Evolutionary conservation across 73 alveolate species (phyloP), one percentile per base, ranked within the genome.

Genomic region (Symbiodinium natans): DNA sequence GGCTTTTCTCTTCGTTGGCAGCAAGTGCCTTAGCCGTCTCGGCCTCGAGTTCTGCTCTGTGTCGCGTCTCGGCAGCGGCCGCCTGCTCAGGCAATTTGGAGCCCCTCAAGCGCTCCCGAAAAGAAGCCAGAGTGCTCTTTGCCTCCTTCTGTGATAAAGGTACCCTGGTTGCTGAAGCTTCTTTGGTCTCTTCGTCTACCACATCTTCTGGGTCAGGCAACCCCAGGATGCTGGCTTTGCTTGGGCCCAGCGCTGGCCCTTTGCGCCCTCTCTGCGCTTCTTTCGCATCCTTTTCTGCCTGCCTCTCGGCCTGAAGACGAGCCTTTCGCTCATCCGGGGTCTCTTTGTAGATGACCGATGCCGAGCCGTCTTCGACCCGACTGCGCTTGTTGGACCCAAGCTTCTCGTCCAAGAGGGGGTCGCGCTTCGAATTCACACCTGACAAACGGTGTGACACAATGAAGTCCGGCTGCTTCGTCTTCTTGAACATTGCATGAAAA

Each of bases 81-180:
- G 96, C 96, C 87, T 90, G 96, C 80, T 90, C 96, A 5, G 96
- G 96, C 96, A 90, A 52, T 41, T 63, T 40, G 75, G 96, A 90
- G 73, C 77, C 46, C 77, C 43, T 71, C 96, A 90, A 42, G 83
- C 94, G 68, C 41, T 27, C 75, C 17, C 87, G 80, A 34, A 39
- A 34, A 8, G 87, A 39, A 5, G 87, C 87, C 87, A 38, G 52
- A 34, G 54, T 77, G 48, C 36, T 77, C 52, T 38, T 39, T 17
- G 52, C 41, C 87, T 63, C 87, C 25, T 38, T 38, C 25, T 77
- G 29, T 3, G 87, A 77, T 19, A 77, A 17, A 1, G 48, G 87
- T 52, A 63, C 80, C 40, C 80, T 25, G 19, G 80, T 29, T 27
- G 80, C 80, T 23, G 46, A 46, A 2, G 34, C 25, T 39, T 27